phyloP scores from a whole-genome alignment of 257 asterid species.

The Gentiana dahurica region DNA sequence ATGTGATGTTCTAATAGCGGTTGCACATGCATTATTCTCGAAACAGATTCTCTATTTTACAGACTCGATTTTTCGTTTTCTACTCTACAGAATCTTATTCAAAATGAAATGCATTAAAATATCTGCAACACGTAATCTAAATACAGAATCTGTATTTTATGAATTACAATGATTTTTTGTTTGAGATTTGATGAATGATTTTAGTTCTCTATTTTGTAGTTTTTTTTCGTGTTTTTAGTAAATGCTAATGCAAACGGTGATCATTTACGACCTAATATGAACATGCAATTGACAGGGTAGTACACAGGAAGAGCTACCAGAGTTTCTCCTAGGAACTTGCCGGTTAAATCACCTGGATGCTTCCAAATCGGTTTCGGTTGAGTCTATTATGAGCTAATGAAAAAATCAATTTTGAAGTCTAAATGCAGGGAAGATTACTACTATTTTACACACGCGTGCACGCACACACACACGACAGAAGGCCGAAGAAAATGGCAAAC shows the following conservation, averaged over 20 bases:
- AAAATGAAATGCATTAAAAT: no score
- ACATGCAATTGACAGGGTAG: slow-evolving; percentile 38
- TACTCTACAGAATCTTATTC: no score
- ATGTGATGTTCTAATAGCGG: not conserved
- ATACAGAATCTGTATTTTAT: no score
- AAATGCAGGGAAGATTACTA: not conserved
- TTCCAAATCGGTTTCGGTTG: slow-evolving; percentile 44
- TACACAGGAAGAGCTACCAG: slow-evolving; percentile 82
- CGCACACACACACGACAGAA: not conserved
- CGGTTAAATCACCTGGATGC: slow-evolving; percentile 75
- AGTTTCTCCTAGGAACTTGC: slow-evolving; percentile 72
- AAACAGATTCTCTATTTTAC: not conserved
- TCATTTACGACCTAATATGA: not conserved
- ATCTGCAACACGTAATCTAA: no score
- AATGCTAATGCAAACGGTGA: not conserved
- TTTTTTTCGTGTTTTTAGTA: no score
- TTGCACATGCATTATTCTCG: not conserved
- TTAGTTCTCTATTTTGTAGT: not conserved
- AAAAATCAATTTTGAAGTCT: not conserved
- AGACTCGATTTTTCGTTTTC: not conserved
- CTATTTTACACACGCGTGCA: no score
- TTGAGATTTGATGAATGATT: not conserved
- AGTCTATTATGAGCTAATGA: slow-evolving; percentile 22
- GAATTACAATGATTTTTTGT: no score
- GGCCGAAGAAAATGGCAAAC: not conserved